Evolutionary conservation across 441 rosid species (phyloP).

Genomic region (Adansonia grandidieri): DNA sequence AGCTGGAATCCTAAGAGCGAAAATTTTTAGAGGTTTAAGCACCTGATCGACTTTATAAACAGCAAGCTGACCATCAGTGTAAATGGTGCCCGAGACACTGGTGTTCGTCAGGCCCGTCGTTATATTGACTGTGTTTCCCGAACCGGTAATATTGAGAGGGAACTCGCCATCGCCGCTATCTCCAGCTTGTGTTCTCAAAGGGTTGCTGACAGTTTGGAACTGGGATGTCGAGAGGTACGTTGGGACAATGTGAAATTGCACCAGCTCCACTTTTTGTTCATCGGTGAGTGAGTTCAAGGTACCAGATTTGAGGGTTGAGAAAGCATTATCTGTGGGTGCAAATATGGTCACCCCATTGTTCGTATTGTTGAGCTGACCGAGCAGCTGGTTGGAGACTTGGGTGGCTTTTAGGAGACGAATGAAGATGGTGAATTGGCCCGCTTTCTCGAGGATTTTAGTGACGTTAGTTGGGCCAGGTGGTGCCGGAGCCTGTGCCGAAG

Average conservation of each 20-base stretch:
- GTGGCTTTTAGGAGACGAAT: constrained; percentile 73
- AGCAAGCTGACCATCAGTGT: constrained; percentile 80
- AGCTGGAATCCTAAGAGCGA: constrained; percentile 68
- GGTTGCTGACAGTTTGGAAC: constrained; percentile 86
- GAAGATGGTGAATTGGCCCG: constrained; percentile 65
- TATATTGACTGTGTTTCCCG: constrained; percentile 71
- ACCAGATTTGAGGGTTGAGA: constrained; percentile 63
- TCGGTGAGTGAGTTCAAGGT: constrained; percentile 64
- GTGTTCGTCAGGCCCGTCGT: constrained; percentile 75
- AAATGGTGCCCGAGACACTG: constrained; percentile 65
- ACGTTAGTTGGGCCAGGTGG: constrained; percentile 72
- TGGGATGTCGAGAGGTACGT: constrained; percentile 53
- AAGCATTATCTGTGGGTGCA: constrained; percentile 74
- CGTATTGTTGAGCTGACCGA: constrained; percentile 71
- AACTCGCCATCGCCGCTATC: constrained; percentile 56
- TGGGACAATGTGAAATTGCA: constrained; percentile 79
- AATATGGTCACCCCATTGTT: constrained; percentile 85
- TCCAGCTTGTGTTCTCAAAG: constrained; percentile 82
- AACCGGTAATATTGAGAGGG: constrained; percentile 70
- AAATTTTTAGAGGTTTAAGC: constrained; percentile 71
- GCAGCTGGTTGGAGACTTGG: constrained; percentile 55
- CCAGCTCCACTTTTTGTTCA: constrained; percentile 64
- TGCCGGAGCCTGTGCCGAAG: constrained; percentile 55
- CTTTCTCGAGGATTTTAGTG: constrained; percentile 73
- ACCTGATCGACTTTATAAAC: constrained; percentile 78